Base-by-base conservation (phyloP, 768 basidiomycete genomes). In the Russula olivacea region DNA sequence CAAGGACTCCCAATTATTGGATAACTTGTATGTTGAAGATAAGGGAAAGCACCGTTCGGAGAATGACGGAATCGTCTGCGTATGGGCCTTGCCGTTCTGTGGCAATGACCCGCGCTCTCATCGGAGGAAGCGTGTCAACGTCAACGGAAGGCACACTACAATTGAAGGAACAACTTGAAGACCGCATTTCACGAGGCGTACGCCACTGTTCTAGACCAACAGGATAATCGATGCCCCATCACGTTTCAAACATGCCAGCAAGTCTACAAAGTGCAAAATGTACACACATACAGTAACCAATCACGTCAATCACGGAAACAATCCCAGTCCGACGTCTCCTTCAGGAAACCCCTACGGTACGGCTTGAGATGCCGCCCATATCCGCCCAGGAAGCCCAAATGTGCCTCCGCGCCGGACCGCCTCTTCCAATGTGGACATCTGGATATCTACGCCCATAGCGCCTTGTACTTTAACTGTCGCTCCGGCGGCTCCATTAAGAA, bases 341-440 rank as follows among this genome's bases (percentile, higher is more conserved):
- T 55, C 34, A 21, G 36, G 30, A 34, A 28, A 32, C 25, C 53
- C 53, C 49, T 60, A 65, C 7, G 53, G 40, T 49, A 58, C 63
- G n/a, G 49, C 52, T 28, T 59, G 66, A 38, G 63, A 65, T 25
- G 47, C 63, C 61, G 66, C 66, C 81, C 81, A 92, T 36, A 90
- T 77, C 61, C 85, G 79, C 21, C 89, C 90, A 45, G 87, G 77
- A 58, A 92, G 70, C 4, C 88, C 83, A 59, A 89, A 78, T 10
- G 81, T 74, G 7, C 90, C 89, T 4, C 90, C 90, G 17, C 91
- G 78, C 52, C 91, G 78, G 65, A 84, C 82, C 41, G 84, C 78
- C 70, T 92, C 89, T 67, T 89, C 89, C 69, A 91, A 73, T 25
- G 76, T 76, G 40, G 82, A 80, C 10, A 74, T 71, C 59, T 83